A percentile compares a stretch with the other conserved stretches of the same genome.
Evolutionary conservation across 352 stramenopile genomes (phyloP).

Genomic region (Aphanomyces astaci): DNA sequence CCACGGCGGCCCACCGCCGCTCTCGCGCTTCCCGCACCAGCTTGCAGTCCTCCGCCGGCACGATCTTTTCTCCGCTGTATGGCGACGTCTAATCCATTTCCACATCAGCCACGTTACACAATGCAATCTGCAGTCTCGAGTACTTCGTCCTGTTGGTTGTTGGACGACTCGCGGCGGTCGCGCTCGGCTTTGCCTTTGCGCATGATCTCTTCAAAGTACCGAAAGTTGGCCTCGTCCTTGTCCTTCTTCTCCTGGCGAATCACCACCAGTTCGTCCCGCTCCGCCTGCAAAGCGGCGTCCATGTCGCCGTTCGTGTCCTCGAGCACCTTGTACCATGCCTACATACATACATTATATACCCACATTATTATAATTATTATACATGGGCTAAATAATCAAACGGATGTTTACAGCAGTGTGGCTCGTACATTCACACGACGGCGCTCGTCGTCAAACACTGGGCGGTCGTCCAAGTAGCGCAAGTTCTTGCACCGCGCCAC

Average conservation of each 20-base stretch:
- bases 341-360: too few species aligned
- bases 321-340: conserved; percentile 59
- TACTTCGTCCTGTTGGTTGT: conserved; percentile 14
- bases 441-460: conserved; percentile 81
- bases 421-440: conserved; percentile 71
- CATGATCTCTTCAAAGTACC: conserved; percentile 85
- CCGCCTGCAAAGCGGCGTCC: conserved; percentile 69
- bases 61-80: conserved; percentile 67
- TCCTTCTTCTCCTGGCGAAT: conserved; percentile 84
- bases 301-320: conserved; percentile 62
- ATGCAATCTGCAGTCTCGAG: background rate
- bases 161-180: conserved; percentile 41
- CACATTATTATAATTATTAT: too few species aligned
- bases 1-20: conserved; percentile 53
- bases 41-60: conserved; percentile 49
- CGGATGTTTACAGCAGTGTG: too few species aligned
- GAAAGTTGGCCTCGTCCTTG: conserved; percentile 78
- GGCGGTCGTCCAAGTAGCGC: conserved; percentile 74
- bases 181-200: conserved; percentile 39
- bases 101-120: background rate
- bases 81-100: conserved; percentile 30
- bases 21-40: conserved; percentile 54
- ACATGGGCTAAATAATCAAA: too few species aligned
- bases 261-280: conserved; percentile 74
- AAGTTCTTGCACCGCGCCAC: conserved; percentile 66